Evolutionary conservation across 176 grass and related monocot species (phyloP), one percentile per base, ranked within the genome.

Genomic region (Phoenix roebelenii): DNA sequence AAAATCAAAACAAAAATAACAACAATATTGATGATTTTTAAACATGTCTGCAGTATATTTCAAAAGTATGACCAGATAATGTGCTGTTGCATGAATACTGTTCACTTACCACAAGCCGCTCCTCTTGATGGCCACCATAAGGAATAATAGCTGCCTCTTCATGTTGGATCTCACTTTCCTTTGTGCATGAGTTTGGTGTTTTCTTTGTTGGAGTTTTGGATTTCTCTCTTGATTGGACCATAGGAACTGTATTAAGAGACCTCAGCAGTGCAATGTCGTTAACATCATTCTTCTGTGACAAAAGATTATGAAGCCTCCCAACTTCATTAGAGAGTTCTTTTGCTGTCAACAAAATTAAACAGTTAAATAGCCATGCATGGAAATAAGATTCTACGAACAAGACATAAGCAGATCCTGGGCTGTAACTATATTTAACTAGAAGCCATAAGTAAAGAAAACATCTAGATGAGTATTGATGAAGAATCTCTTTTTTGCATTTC

Each of bases 301-400:
- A 28, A 55, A 83, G 71, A 29, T 69, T 20, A 50, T 86, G 61
- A 70, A 89, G 90, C 49, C 35, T 81, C 17, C 22, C 28, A 71
- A 73, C 74, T 74, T 95, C 83, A 65, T 49, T 63, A 59, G 88
- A 64, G 50, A 89, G 66, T 24, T 84, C 77, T 57, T 73, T 76
- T 57, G 59, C 86, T 95, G 74, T 54, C 15, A 57, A 64, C n/a
- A 65, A 73, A 66, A 52, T 49, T 44, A 24, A 56, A 25, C 6
- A 48, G 57, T 23, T 53, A 57, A n/a, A 1, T 50, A 66, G 57
- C 52, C 52, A 18, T 49, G 54, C 44, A 49, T 16, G 14, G 12
- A 54, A 70, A 59, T 44, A 44, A 44, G 1, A 64, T 12, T 16
- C 7, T 4, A 22, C 22, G 53, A 55, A 55, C 20, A 52, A 48